A percentile compares a stretch with the other conserved stretches of the same genome.
phyloP scores from a whole-genome alignment of 176 grass and related monocot species.

The Rhynchospora pubera region DNA sequence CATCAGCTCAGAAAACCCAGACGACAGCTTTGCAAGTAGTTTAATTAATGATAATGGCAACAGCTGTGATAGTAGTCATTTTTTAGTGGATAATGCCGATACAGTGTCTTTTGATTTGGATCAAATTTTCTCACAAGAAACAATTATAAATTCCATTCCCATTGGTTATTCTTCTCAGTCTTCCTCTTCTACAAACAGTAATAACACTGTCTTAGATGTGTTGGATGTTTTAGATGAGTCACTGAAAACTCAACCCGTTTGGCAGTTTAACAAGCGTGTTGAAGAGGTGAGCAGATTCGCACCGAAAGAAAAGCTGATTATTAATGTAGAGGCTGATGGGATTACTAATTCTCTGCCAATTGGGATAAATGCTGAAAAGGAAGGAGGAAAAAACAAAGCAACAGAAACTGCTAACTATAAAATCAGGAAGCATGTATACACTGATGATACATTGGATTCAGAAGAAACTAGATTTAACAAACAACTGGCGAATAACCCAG shows the following conservation, averaged over 20 bases:
- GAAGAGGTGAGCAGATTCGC: conserved; percentile 70
- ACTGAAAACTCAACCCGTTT: conserved; percentile 27
- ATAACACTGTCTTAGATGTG: conserved; percentile 9
- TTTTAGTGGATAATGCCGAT: background rate
- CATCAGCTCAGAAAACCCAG: conserved; percentile 44
- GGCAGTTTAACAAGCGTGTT: conserved; percentile 50
- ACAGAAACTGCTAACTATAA: conserved; percentile 21
- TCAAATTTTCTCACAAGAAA: conserved; percentile 15
- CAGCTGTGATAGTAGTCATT: conserved; percentile 2
- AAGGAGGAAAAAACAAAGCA: background rate
- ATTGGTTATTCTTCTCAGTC: conserved; percentile 16
- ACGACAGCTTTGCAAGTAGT: conserved; percentile 26
- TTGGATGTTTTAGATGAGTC: conserved; percentile 8
- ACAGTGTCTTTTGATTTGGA: conserved; percentile 9
- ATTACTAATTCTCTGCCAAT: background rate
- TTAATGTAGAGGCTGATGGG: conserved; percentile 40
- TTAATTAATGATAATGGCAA: background rate
- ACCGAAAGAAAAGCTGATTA: conserved; percentile 52
- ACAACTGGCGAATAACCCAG: conserved; percentile 56
- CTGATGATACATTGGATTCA: conserved; percentile 53
- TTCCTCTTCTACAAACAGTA: conserved; percentile 18
- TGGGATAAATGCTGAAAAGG: background rate
- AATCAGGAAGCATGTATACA: conserved; percentile 67
- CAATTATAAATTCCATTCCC: background rate
- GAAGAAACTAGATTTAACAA: conserved; percentile 78